Percentiles rank a stretch among this genome's conserved stretches.
Evolutionary conservation across 2,329 filamentous ascomycete genomes (phyloP).

Genomic region (Emergomyces pasteurianus): DNA sequence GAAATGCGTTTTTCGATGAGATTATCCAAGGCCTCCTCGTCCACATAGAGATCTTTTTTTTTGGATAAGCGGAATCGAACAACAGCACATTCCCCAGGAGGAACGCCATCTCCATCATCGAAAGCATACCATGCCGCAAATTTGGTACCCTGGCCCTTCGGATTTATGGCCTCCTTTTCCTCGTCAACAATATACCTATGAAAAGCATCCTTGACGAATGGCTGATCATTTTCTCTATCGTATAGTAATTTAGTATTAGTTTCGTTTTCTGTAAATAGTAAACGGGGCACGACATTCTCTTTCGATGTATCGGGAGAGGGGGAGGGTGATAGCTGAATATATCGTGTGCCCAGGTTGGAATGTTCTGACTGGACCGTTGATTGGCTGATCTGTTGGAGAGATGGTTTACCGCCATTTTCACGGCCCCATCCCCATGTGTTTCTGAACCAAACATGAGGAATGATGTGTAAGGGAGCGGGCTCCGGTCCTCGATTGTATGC

Average conservation of each 20-base stretch:
- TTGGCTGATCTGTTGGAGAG: slow-evolving; percentile 54
- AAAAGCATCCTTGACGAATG: slow-evolving; percentile 92
- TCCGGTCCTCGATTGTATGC: slow-evolving; percentile 93
- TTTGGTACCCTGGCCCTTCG: slow-evolving; percentile 70
- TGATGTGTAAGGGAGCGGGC: slow-evolving; percentile 78
- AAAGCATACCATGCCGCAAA: slow-evolving; percentile 86
- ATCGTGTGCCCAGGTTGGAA: slow-evolving; percentile 67
- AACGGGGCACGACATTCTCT: slow-evolving; percentile 69
- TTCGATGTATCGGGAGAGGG: slow-evolving; percentile 69
- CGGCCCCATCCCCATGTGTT: slow-evolving; percentile 96
- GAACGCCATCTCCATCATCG: slow-evolving; percentile 76
- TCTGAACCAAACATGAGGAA: slow-evolving; percentile 92
- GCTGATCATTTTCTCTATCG: slow-evolving; percentile 61
- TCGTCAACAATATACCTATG: slow-evolving; percentile 75
- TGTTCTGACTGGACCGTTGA: slow-evolving; percentile 68
- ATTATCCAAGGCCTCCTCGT: slow-evolving; percentile 87
- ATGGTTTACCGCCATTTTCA: slow-evolving; percentile 65
- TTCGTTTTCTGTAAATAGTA: slow-evolving; percentile 93
- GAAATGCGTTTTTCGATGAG: slow-evolving; percentile 71
- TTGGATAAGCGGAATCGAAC: slow-evolving; percentile 82
- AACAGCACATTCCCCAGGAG: slow-evolving; percentile 84
- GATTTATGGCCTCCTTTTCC: slow-evolving; percentile 72
- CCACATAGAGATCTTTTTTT: slow-evolving; percentile 63
- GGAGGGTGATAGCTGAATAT: slow-evolving; percentile 75
- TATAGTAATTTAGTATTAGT: slow-evolving; percentile 75